phyloP scores from a whole-genome alignment of 2,329 filamentous ascomycete genomes.

The Aspergillus glaucus region DNA sequence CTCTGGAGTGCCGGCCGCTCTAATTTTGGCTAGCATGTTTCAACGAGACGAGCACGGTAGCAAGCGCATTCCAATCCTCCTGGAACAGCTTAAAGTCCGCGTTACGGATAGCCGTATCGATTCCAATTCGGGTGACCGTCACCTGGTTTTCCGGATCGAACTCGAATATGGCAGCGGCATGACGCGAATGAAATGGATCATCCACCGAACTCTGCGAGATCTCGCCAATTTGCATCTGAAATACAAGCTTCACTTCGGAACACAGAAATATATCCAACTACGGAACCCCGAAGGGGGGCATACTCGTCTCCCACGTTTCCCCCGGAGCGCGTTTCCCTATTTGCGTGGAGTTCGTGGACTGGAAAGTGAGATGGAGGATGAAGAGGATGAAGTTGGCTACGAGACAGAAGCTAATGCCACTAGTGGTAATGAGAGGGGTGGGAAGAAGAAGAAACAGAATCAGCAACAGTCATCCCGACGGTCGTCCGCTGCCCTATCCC shows the following conservation, averaged over 20 bases:
- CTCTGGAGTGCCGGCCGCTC: slow-evolving; percentile 83
- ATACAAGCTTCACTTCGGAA: slow-evolving; percentile 80
- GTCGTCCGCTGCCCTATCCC: slow-evolving; percentile 51
- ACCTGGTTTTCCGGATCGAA: slow-evolving; percentile 84
- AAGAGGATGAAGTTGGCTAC: slow-evolving; percentile 46
- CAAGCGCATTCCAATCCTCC: slow-evolving; percentile 84
- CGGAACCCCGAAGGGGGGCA: slow-evolving; percentile 62
- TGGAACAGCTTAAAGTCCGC: slow-evolving; percentile 87
- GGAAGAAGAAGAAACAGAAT: slow-evolving; percentile 43
- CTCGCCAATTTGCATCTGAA: slow-evolving; percentile 90
- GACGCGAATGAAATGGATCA: slow-evolving; percentile 94
- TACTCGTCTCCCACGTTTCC: slow-evolving; percentile 77
- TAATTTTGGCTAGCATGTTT: slow-evolving; percentile 96
- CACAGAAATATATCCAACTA: slow-evolving; percentile 72
- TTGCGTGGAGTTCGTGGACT: slow-evolving; percentile 72
- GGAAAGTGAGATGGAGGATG: slow-evolving; percentile 73
- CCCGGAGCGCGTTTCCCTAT: slow-evolving; percentile 82
- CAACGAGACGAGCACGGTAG: slow-evolving; percentile 95
- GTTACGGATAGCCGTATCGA: slow-evolving; percentile 76
- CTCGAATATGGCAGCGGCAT: slow-evolving; percentile 93
- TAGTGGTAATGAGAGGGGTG: slow-evolving; percentile 59
- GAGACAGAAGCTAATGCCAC: slow-evolving; percentile 56
- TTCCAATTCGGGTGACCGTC: slow-evolving; percentile 53
- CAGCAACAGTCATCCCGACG: slow-evolving; percentile 31
- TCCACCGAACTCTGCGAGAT: slow-evolving; percentile 78